phyloP scores from a whole-genome alignment of 495 filamentous ascomycete genomes.

The Hypoxylon lienhwacheense region DNA sequence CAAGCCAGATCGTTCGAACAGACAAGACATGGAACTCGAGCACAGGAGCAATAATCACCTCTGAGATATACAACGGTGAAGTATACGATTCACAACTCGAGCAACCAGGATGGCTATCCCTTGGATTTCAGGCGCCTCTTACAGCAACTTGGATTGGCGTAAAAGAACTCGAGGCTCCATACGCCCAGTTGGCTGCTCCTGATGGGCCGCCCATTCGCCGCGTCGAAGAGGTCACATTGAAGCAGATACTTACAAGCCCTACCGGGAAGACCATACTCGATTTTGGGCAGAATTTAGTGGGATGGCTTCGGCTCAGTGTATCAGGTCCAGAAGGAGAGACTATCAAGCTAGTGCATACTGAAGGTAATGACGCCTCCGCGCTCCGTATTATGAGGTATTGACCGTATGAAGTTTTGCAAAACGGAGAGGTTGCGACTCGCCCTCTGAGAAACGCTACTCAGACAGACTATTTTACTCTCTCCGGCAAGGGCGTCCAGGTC shows the following conservation, averaged over 20 bases:
- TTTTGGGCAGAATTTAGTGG: conserved; percentile 61
- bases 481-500: conserved; percentile 24
- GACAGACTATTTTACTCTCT: conserved; percentile 47
- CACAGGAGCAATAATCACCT: conserved; percentile 46
- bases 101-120: conserved; percentile 30
- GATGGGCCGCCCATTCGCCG: conserved; percentile 47
- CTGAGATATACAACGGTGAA: conserved; percentile 60
- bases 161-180: conserved; percentile 34
- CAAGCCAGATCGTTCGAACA: conserved; percentile 38
- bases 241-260: conserved; percentile 48
- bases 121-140: conserved; percentile 31
- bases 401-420: conserved; percentile 47
- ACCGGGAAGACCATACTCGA: conserved; percentile 53
- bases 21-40: conserved; percentile 50
- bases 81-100: conserved; percentile 45
- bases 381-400: background rate
- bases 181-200: conserved; percentile 36
- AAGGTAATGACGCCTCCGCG: conserved; percentile 29
- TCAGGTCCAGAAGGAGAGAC: conserved; percentile 39
- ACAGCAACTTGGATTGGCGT: conserved; percentile 27
- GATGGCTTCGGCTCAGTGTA: conserved; percentile 46
- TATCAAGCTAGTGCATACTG: conserved; percentile 51
- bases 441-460: conserved; percentile 53
- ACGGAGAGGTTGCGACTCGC: conserved; percentile 53
- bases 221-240: conserved; percentile 39